Evolutionary conservation across 176 grass and related monocot genomes (phyloP).

Genomic region (Poa pratensis): DNA sequence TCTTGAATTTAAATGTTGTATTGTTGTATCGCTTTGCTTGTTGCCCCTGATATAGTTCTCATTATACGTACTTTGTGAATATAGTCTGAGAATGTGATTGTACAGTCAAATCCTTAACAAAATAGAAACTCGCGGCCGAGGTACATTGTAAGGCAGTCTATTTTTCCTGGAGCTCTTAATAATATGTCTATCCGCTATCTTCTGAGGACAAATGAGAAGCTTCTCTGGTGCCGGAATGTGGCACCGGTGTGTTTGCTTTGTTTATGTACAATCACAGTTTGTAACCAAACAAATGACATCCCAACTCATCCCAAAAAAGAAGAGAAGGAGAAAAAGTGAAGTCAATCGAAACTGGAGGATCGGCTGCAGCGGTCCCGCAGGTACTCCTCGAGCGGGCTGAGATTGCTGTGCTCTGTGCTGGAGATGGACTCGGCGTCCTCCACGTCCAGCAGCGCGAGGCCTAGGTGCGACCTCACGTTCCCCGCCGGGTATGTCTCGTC

Average conservation of each 20-base stretch:
- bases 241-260: conserved; percentile 5
- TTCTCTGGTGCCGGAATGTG: conserved; percentile 22
- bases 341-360: conserved; percentile 91
- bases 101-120: not conserved
- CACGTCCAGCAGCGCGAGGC: conserved; percentile 69
- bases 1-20: not conserved
- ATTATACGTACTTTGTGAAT: not conserved
- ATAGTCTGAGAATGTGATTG: not conserved
- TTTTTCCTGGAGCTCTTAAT: not conserved
- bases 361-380: conserved; percentile 78
- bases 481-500: conserved; percentile 80
- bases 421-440: conserved; percentile 78
- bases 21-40: not conserved
- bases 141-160: too few relatives aligned
- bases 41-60: not conserved
- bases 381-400: conserved; percentile 84
- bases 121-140: not conserved
- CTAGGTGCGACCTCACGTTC: conserved; percentile 74
- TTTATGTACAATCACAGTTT: conserved; percentile 36
- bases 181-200: not conserved
- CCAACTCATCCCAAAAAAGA: conserved; percentile 2
- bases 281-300: conserved; percentile 15
- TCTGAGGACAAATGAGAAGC: not conserved
- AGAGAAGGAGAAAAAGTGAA: not conserved
- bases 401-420: conserved; percentile 72